Evolutionary conservation across 768 basidiomycete species (phyloP).

Genomic region (Hebeloma cylindrosporum): DNA sequence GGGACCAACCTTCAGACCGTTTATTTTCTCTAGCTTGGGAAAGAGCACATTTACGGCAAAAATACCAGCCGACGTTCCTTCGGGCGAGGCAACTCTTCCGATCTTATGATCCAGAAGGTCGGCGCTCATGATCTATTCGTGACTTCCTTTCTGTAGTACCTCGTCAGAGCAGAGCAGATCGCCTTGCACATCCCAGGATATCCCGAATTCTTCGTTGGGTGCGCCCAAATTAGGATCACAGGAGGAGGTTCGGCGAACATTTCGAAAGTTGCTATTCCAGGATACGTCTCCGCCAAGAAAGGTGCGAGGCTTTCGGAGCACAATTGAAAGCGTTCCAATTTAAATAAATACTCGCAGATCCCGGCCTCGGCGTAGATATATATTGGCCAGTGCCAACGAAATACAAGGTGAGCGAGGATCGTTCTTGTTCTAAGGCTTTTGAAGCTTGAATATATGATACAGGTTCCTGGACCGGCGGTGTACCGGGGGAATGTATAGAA

Average conservation of each 20-base stretch:
- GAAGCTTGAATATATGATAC: not conserved
- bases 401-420: not conserved
- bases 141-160: slow-evolving; percentile 29
- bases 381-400: slow-evolving; percentile 9
- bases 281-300: slow-evolving; percentile 35
- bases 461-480: slow-evolving; percentile 8
- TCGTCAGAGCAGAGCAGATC: slow-evolving; percentile 44
- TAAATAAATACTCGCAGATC: not conserved
- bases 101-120: not conserved
- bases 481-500: not conserved
- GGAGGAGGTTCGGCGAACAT: slow-evolving; percentile 43
- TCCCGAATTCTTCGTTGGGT: slow-evolving; percentile 46
- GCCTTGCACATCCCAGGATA: slow-evolving; percentile 44
- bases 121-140: too few species aligned
- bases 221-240: slow-evolving; percentile 44
- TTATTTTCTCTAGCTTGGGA: slow-evolving; percentile 30
- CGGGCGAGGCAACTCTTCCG: slow-evolving; percentile 33
- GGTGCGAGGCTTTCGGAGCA: not conserved
- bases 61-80: slow-evolving; percentile 37
- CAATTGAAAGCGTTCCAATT: not conserved
- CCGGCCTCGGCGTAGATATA: slow-evolving; percentile 3
- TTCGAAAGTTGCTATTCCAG: slow-evolving; percentile 45
- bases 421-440: not conserved
- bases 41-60: slow-evolving; percentile 34
- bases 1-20: slow-evolving; percentile 34